Evolutionary conservation across 495 filamentous ascomycete genomes (phyloP), one percentile per base, ranked within the genome.

Genomic region (Aspergillus taichungensis): DNA sequence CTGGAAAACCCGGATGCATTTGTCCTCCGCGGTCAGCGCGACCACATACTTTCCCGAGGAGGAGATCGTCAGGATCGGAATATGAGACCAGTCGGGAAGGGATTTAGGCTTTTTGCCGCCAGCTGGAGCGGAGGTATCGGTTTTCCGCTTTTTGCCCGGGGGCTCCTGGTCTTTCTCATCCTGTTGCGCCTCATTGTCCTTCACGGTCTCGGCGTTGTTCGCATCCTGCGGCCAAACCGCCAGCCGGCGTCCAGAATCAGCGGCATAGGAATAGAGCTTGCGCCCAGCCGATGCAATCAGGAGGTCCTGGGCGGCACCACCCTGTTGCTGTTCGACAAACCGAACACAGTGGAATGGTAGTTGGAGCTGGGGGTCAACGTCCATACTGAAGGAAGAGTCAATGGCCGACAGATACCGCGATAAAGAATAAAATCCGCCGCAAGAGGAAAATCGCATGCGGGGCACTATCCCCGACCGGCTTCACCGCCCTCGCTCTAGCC

Each of bases 1-100:
- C 47, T 79, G 68, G 52, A 97, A 84, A 1, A 96, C 88, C 53
- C 86, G 82, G 43, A 98, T 71, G 42, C 74, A 80, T 68, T 97
- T 98, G 70, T 97, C 92, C 55, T 94, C 88, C 6, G 77, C 81
- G 6, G 92, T 95, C 13, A 88, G 71, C 9, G 80, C 84, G 31
- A 95, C 71, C 8, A 92, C 53, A 67, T 94, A 72, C 34, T 74
- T 68, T 30, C 78, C 74, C 39, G 83, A 71, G 31, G 72, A 57
- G 2, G 84, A 80, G 11, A 72, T 55, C n/a, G 72, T 63, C 24
- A 89, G 45, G 10, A 75, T 66, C 30, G 74, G 73, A 29, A 88
- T 66, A 47, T 76, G 72, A 9, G 73, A 66, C 55, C 66, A 63
- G 7, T 69, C 52, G 5, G 54, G 41, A 4, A 24, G 18, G 13